A percentile compares a stretch with the other conserved stretches of the same genome.
Conservation (phyloP, 2,329 filamentous ascomycete species). For the Lachnellula arida region DNA sequence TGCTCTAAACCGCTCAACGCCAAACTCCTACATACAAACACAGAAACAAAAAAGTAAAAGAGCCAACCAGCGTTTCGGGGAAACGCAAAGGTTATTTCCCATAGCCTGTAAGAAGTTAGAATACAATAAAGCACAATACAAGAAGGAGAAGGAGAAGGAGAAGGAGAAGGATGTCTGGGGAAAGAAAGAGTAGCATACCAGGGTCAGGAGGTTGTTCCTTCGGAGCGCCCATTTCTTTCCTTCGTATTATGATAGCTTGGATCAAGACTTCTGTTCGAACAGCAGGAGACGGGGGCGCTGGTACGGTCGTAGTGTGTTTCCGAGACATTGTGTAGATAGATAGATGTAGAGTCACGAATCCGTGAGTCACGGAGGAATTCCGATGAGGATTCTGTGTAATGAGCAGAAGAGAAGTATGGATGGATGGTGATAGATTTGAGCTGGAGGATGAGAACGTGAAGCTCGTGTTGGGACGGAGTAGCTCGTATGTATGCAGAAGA, state of each 20-base stretch:
- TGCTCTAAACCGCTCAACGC: too few species aligned
- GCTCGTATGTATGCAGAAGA: neutral
- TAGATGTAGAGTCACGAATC: neutral
- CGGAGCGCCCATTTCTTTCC: neutral
- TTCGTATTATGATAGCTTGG: neutral
- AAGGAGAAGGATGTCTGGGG: too few species aligned
- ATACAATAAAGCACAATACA: neutral
- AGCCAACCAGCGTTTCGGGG: too few species aligned
- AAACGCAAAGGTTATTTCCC: neutral
- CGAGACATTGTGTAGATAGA: neutral
- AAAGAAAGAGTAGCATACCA: neutral
- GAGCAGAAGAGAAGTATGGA: neutral
- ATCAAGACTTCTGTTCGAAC: neutral
- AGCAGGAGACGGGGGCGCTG: neutral
- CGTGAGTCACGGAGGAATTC: neutral
- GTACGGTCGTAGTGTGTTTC: neutral
- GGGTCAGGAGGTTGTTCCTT: neutral
- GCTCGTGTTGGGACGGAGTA: neutral
- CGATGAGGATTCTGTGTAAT: neutral
- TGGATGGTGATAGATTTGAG: neutral
- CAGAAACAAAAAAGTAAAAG: too few species aligned
- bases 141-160: too few species aligned
- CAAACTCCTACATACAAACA: too few species aligned
- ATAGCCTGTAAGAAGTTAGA: neutral
- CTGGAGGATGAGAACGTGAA: neutral